phyloP scores from a whole-genome alignment of 108 stramenopile species.

The Nitzschia putrida region DNA sequence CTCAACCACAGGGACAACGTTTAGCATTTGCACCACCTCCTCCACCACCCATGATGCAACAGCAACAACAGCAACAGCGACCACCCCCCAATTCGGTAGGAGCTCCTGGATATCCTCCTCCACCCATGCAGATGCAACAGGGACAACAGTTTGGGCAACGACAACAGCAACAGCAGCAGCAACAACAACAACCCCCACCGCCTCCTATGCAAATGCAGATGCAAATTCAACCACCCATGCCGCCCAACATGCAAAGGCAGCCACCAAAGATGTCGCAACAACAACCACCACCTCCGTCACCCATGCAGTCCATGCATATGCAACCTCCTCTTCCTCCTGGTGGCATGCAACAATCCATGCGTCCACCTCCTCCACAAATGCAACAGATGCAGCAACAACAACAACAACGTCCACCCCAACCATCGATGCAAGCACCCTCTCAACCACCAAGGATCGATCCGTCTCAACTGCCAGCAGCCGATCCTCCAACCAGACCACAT shows the following conservation, averaged over 20 bases:
- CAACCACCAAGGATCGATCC: not conserved
- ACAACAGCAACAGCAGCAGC: not conserved
- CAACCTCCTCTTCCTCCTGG: constrained; percentile 19
- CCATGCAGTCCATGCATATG: not conserved
- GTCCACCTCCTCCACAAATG: constrained; percentile 7
- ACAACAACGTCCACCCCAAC: constrained; percentile 11
- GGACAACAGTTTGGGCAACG: no score
- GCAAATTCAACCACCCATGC: constrained; percentile 12
- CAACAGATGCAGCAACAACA: constrained; percentile 15
- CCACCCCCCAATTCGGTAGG: not conserved
- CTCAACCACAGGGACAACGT: not conserved
- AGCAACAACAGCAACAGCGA: not conserved
- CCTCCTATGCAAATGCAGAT: not conserved
- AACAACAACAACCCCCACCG: not conserved
- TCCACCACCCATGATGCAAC: not conserved
- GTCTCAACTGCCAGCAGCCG: constrained; percentile 12
- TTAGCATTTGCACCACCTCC: constrained; percentile 4
- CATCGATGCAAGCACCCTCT: constrained; percentile 7
- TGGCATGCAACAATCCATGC: not conserved
- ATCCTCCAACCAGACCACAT: constrained; percentile 20
- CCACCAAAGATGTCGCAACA: constrained; percentile 3
- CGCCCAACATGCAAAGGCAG: not conserved
- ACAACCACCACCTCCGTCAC: constrained; percentile 26
- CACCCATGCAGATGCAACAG: not conserved
- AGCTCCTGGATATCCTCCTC: not conserved